Base-by-base conservation (phyloP, 768 basidiomycete genomes). In the Pleurotus platypus region DNA sequence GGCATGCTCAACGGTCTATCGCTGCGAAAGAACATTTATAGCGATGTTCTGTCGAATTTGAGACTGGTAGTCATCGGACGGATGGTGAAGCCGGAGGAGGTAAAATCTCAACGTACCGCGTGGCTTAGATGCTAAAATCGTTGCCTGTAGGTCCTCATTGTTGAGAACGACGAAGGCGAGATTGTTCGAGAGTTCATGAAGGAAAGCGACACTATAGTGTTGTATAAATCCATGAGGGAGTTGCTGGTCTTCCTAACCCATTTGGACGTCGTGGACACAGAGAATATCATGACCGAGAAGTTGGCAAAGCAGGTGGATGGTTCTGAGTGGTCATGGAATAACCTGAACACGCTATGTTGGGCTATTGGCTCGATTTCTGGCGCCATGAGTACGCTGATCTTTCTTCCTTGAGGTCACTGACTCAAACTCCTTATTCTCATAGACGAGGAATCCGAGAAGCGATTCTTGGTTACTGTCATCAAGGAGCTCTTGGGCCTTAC, bases 51-150 rank as follows among this genome's bases (percentile, higher is more conserved):
- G 54, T 94, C 90, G 27, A 97, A 99, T 69, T 70, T 99, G 64
- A 83, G 97, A 45, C 72, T 98, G 58, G 96, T 98, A 46, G 94
- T 99, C 66, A 96, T 98, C 63, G 96, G 98, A 74, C 84, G 92
- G 65, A 99, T 99, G 97, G 97, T 98, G 62, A 99, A 98, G 70
- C 97, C 97, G 4, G 97, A 99, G 71, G 97, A 99, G 83, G 96
- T 94, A 59, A 40, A 81, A 69, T 15, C 46, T 8, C 35, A 2
- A 4, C n/a, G 18, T 16, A 35, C 22, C 20, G 54, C 62, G 40
- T 58, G 46, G 46, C 39, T 26, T 39, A 24, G 57, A 62, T 57
- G 61, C 27, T 55, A 18, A 57, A 30, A 30, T 13, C 24, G 20
- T 22, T 18, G n/a, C 18, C 13, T 58, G 11, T 15, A 98, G 94